A percentile compares a stretch with the other conserved stretches of the same genome.
Conservation (phyloP, 1,284 basidiomycete species). For the Trametes hirsuta region DNA sequence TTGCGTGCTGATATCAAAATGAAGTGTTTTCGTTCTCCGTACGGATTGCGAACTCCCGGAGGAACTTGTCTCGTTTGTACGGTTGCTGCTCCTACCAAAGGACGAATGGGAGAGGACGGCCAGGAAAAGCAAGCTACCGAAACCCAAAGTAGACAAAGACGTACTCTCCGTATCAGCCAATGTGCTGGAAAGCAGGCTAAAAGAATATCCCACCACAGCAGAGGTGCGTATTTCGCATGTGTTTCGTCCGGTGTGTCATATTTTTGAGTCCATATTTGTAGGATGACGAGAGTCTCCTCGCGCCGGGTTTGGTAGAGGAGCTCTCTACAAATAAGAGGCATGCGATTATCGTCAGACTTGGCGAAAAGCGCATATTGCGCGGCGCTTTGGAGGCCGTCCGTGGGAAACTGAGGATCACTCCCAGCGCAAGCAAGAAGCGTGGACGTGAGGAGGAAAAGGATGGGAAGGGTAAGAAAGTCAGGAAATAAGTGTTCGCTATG, state of each 20-base stretch:
- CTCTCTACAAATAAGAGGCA: conserved; percentile 54
- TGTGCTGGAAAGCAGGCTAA: conserved; percentile 54
- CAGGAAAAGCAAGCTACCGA: conserved; percentile 80
- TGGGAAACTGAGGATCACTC: neutral
- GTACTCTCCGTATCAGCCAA: conserved; percentile 49
- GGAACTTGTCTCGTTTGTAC: conserved; percentile 71
- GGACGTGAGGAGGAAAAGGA: conserved; percentile 14
- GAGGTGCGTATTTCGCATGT: conserved; percentile 46
- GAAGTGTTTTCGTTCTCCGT: conserved; percentile 66
- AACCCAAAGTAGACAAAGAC: conserved; percentile 61
- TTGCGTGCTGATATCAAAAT: neutral
- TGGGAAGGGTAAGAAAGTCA: conserved; percentile 24
- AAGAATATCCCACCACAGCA: conserved; percentile 60
- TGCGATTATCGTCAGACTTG: conserved; percentile 76
- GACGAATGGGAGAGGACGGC: conserved; percentile 68
- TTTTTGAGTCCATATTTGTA: conserved; percentile 25
- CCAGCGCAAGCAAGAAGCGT: conserved; percentile 21
- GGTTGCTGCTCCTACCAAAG: conserved; percentile 64
- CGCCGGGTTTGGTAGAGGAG: conserved; percentile 22
- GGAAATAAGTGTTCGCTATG: neutral
- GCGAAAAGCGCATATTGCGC: conserved; percentile 77
- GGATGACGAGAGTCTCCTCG: conserved; percentile 57
- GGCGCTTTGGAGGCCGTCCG: conserved; percentile 28
- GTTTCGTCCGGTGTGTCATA: neutral
- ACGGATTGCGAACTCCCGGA: conserved; percentile 61